Percentiles rank a stretch among this genome's conserved stretches.
Evolutionary conservation across 2,329 filamentous ascomycete species (phyloP).

Genomic region (Fusarium hainanense): DNA sequence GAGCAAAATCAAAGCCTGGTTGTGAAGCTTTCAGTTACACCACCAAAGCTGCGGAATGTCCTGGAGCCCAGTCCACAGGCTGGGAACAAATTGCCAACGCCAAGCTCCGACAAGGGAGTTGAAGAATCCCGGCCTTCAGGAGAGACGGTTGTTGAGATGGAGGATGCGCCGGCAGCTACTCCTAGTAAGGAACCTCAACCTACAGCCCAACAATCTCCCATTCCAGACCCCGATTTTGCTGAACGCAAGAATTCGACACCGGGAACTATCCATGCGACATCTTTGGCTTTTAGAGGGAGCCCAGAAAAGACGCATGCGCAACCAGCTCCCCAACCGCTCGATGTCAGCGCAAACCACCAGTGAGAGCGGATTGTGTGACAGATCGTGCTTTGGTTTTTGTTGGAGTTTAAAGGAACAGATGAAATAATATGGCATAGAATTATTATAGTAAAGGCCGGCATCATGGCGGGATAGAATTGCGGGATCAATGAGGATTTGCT

Average conservation of each 20-base stretch:
- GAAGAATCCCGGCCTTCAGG: slow-evolving; percentile 26
- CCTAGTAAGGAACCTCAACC: slow-evolving; percentile 3
- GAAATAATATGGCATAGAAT: slow-evolving; percentile 41
- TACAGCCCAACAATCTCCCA: slow-evolving; percentile 21
- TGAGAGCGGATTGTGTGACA: slow-evolving; percentile 36
- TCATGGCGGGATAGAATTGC: slow-evolving; percentile 39
- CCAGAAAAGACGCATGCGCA: slow-evolving; percentile 65
- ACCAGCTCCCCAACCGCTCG: slow-evolving; percentile 47
- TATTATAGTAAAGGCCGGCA: slow-evolving; percentile 27
- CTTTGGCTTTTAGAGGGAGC: slow-evolving; percentile 70
- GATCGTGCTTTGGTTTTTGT: slow-evolving; percentile 28
- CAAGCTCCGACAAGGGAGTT: slow-evolving; percentile 35
- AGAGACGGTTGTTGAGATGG: slow-evolving; percentile 39
- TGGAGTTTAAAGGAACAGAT: slow-evolving; percentile 42
- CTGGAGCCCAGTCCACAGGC: slow-evolving; percentile 42
- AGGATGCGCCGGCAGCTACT: slow-evolving; percentile 38
- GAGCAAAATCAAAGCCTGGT: slow-evolving; percentile 71
- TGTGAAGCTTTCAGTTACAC: slow-evolving; percentile 74
- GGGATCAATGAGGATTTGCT: neutral
- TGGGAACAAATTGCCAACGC: slow-evolving; percentile 39
- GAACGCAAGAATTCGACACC: slow-evolving; percentile 46
- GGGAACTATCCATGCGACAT: slow-evolving; percentile 53
- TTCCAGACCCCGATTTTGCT: slow-evolving; percentile 7
- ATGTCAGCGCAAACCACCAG: slow-evolving; percentile 47
- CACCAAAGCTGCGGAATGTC: slow-evolving; percentile 52